These are phyloP conservation scores for Dryas drummondii DNA, from an alignment of 306 rosid genomes.

Conservation along the genomic window DNA sequence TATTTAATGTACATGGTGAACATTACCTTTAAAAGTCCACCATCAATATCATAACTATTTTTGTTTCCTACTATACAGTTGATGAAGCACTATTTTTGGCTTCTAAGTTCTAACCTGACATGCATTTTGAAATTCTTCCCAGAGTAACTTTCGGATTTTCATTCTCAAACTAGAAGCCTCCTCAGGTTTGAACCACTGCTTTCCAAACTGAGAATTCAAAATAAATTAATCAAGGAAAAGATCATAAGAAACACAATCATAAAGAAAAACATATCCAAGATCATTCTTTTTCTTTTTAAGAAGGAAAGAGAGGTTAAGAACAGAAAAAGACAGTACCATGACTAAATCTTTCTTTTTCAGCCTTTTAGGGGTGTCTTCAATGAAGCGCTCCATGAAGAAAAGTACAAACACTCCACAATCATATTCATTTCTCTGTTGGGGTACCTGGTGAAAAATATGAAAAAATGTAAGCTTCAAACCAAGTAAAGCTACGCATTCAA, in stretches of 20 bases:
- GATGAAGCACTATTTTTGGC: background rate
- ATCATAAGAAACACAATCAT: background rate
- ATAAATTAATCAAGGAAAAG: constrained; percentile 17
- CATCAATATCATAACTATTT: background rate
- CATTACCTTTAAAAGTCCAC: background rate
- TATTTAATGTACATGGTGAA: background rate
- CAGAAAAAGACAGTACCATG: constrained; percentile 48
- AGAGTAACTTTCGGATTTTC: constrained; percentile 61
- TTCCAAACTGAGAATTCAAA: constrained; percentile 61
- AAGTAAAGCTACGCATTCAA: background rate
- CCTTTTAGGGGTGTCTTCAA: constrained; percentile 75
- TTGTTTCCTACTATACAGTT: constrained; percentile 22
- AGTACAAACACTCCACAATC: constrained; percentile 95
- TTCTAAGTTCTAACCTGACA: background rate
- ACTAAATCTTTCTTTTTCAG: constrained; percentile 63
- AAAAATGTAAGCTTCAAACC: constrained; percentile 8
- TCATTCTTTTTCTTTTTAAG: background rate
- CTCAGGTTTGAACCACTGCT: constrained; percentile 81
- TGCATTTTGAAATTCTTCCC: constrained; percentile 48
- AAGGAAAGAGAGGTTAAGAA: background rate
- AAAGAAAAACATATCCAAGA: background rate
- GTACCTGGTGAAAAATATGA: constrained; percentile 63
- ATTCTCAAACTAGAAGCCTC: constrained; percentile 84
- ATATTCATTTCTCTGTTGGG: constrained; percentile 88
- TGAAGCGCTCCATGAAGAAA: constrained; percentile 80